A percentile compares a stretch with the other conserved stretches of the same genome.
phyloP scores from a whole-genome alignment of 2,329 filamentous ascomycete species.

The Boeremia exigua region DNA sequence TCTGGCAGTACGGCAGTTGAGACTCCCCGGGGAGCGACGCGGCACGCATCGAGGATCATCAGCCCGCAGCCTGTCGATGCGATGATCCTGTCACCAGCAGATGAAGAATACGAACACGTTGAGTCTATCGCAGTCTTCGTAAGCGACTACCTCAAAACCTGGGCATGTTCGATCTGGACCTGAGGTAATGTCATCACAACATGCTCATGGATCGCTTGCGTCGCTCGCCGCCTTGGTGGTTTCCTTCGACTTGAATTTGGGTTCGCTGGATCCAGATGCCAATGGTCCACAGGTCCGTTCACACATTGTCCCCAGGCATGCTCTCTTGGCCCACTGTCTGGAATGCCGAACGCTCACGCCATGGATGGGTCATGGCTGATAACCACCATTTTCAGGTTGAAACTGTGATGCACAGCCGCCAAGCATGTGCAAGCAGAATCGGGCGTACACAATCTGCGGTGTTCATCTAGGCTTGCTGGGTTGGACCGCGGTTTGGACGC shows the following conservation, averaged over 20 bases:
- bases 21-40: neutral
- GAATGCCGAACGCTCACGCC: neutral
- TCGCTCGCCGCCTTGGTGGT: neutral
- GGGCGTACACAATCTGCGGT: too few relatives aligned
- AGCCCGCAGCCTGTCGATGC: neutral
- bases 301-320: neutral
- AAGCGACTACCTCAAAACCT: neutral
- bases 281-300: neutral
- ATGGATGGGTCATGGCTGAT: too few relatives aligned
- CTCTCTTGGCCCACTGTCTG: neutral
- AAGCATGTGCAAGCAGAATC: neutral
- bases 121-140: neutral
- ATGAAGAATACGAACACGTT: slow-evolving; percentile 2
- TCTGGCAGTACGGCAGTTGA: neutral
- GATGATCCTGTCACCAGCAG: slow-evolving; percentile 1
- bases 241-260: neutral
- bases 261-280: neutral
- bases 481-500: too few relatives aligned
- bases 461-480: too few relatives aligned
- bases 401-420: neutral
- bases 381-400: too few relatives aligned
- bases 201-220: neutral
- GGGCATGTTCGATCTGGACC: slow-evolving; percentile 4
- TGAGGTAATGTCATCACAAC: slow-evolving; percentile 4
- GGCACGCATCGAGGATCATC: slow-evolving; percentile 2